Base-by-base conservation (phyloP, 305 asterid species). In the Fraxinus xanthoxyloides region DNA sequence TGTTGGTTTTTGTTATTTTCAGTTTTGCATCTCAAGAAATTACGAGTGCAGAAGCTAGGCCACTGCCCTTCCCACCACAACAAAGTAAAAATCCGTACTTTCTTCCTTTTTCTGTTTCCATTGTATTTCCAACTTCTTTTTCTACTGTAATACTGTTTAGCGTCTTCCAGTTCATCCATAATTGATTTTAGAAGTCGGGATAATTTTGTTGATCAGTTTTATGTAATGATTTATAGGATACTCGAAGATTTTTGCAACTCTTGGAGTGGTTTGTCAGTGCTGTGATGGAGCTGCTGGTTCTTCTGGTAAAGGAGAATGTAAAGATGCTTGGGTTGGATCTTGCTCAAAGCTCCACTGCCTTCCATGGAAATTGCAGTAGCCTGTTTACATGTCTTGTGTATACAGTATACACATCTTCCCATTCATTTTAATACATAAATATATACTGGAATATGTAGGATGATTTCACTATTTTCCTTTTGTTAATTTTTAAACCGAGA, bases 231-330 rank as follows among this genome's bases (percentile, higher is more conserved):
- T 61, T 7, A 34, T 80, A 89, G 90, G 83, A 30, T 59, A 83
- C 28, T 38, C 56, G 0, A 80, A 78, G 77, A 23, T 70, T 23
- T 85, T 86, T 77, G 84, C 75, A 19, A 82, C 72, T 19, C 89
- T 91, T 28, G 95, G 95, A 75, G 12, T 91, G 75, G 82, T 84
- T n/a, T 90, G 95, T 91, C 86, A 85, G 87, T 92, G 96, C 38
- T 92, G 94, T 72, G 90, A 88, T 54, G 90, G 85, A 6, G 80
- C 3, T 10, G 81, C 4, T 43, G 51, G 40, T 5, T 28, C 34
- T 17, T 76, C 67, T 30, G 84, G 31, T 40, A 34, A 28, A n/a
- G 85, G 26, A 8, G 82, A 81, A 5, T 90, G 93, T 77, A 81
- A 56, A 67, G 56, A 69, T 79, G 76, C 90, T 2, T 90, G 91